phyloP scores from a whole-genome alignment of 169 alveolate species.

The Cytauxzoon felis region DNA sequence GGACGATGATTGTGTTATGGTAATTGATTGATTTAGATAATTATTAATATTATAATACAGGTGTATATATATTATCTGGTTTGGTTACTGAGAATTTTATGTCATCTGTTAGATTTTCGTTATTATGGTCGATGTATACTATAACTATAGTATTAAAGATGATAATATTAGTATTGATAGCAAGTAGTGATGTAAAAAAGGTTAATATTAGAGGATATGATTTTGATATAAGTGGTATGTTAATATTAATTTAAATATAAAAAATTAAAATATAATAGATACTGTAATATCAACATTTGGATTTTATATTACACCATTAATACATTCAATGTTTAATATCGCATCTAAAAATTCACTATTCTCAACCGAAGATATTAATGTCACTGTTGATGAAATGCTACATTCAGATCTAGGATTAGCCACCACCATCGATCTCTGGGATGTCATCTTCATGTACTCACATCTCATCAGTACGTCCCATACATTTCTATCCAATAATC shows the following conservation, averaged over 20 bases:
- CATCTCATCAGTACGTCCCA: conserved; percentile 40
- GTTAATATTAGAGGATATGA: not conserved
- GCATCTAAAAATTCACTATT: conserved; percentile 46
- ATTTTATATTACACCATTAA: conserved; percentile 47
- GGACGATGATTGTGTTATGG: no score
- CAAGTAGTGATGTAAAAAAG: not conserved
- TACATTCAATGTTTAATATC: conserved; percentile 39
- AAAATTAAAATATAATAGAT: not conserved
- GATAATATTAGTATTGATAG: conserved; percentile 14
- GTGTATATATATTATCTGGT: conserved; percentile 27
- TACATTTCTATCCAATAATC: not conserved
- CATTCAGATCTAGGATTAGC: conserved; percentile 60
- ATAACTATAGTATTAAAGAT: conserved; percentile 39
- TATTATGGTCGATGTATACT: conserved; percentile 54
- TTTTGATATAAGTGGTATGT: conserved; percentile 8
- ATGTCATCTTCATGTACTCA: conserved; percentile 42
- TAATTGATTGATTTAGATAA: no score
- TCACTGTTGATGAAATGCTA: conserved; percentile 54
- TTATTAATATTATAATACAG: conserved; percentile 4
- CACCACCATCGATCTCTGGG: conserved; percentile 60
- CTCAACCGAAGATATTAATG: conserved; percentile 13
- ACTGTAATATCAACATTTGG: conserved; percentile 43
- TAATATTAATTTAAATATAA: not conserved
- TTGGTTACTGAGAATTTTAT: conserved; percentile 1
- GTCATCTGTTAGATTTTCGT: conserved; percentile 32